Conservation (phyloP, 73 alveolate species). For the Paramecium pentaurelia region DNA sequence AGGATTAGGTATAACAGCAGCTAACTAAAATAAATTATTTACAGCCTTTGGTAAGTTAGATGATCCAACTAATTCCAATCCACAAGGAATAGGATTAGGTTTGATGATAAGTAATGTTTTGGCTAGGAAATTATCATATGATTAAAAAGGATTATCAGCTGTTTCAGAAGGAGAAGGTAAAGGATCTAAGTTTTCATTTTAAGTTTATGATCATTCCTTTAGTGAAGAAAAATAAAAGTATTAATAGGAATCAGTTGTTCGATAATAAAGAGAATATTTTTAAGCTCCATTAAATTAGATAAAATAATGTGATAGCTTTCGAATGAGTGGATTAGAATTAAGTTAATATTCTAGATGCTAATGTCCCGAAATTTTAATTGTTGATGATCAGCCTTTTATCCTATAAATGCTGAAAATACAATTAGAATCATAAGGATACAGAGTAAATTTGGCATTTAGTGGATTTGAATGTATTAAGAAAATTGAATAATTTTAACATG, state of each 20-base stretch:
- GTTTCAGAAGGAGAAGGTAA: slow-evolving; percentile 51
- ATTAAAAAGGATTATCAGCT: slow-evolving; percentile 20
- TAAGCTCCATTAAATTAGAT: not conserved
- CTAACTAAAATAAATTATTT: slow-evolving; percentile 56
- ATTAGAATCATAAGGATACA: not conserved
- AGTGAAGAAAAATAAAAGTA: not conserved
- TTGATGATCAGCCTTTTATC: slow-evolving; percentile 19
- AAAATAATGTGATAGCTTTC: not conserved
- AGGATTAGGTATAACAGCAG: slow-evolving; percentile 64
- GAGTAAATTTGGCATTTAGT: not conserved
- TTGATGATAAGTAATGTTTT: slow-evolving; percentile 65
- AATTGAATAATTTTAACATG: not conserved
- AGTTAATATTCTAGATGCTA: slow-evolving; percentile 19
- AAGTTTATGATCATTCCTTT: not conserved
- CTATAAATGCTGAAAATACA: not conserved
- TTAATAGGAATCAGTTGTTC: not conserved
- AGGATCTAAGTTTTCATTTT: slow-evolving; percentile 48
- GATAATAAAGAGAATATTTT: not conserved
- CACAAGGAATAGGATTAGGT: slow-evolving; percentile 78
- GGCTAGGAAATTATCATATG: slow-evolving; percentile 57
- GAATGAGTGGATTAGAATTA: slow-evolving; percentile 40
- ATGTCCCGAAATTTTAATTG: slow-evolving; percentile 34
- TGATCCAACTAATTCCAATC: slow-evolving; percentile 57
- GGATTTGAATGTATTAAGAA: slow-evolving; percentile 40
- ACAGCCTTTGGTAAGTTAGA: slow-evolving; percentile 75